These are phyloP conservation scores for Cladosporium sp. DNA, from an alignment of 2,329 filamentous ascomycete genomes.

Conservation along the genomic window DNA sequence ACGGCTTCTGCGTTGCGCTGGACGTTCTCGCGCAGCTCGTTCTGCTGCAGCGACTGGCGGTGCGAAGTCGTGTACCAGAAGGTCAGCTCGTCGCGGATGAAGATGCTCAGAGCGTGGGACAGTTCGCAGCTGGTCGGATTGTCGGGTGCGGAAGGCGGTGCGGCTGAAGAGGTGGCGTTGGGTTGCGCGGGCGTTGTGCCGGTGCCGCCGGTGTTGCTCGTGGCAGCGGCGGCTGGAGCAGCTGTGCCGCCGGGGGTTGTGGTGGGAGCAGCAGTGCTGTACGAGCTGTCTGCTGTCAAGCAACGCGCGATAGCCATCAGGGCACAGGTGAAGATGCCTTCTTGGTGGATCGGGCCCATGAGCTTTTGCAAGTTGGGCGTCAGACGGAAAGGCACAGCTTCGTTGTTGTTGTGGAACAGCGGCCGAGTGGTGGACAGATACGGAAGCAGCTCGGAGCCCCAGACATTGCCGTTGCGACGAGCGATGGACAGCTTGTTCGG, in stretches of 20 bases:
- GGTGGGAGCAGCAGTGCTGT: constrained; percentile 26
- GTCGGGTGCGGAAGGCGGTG: constrained; percentile 23
- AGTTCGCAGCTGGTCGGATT: constrained; percentile 60
- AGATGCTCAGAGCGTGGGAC: constrained; percentile 91
- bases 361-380: constrained; percentile 94
- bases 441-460: constrained; percentile 92
- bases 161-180: constrained; percentile 41
- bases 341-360: constrained; percentile 92
- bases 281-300: constrained; percentile 70
- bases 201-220: constrained; percentile 8
- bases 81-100: constrained; percentile 96
- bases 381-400: constrained; percentile 94
- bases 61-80: constrained; percentile 90
- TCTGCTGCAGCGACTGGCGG: constrained; percentile 62
- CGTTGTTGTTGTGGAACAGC: constrained; percentile 93
- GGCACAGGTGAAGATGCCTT: constrained; percentile 92
- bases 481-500: constrained; percentile 95
- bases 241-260: constrained; percentile 12
- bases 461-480: constrained; percentile 84
- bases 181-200: constrained; percentile 13
- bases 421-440: constrained; percentile 82
- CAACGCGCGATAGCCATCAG: constrained; percentile 96
- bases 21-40: constrained; percentile 74
- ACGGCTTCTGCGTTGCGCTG: constrained; percentile 86
- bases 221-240: constrained; percentile 1